Conservation (phyloP, 331 rosid species). For the Phaseolus coccineus region DNA sequence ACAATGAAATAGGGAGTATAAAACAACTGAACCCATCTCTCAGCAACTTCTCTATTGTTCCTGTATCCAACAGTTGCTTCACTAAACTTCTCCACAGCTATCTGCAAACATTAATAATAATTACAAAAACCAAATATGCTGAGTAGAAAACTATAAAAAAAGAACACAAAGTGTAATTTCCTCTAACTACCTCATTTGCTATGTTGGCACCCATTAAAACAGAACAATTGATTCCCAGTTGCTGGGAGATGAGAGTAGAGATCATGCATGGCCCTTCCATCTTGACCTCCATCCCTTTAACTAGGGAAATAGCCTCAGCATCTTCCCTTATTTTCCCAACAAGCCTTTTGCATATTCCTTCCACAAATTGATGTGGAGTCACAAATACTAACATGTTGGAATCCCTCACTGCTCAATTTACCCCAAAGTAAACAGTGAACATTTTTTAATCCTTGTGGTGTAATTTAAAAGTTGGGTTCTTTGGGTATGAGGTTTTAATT, state of each 20-base stretch:
- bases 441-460: background rate
- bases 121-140: slow-evolving; percentile 35
- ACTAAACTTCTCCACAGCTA: slow-evolving; percentile 92
- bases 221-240: slow-evolving; percentile 79
- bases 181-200: slow-evolving; percentile 80
- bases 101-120: slow-evolving; percentile 52
- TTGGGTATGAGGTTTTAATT: background rate
- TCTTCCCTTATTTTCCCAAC: slow-evolving; percentile 72
- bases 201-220: slow-evolving; percentile 98
- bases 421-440: slow-evolving; percentile 26
- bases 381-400: slow-evolving; percentile 97
- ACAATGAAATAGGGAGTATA: slow-evolving; percentile 86
- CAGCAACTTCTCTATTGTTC: slow-evolving; percentile 69
- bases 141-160: slow-evolving; percentile 3
- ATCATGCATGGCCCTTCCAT: slow-evolving; percentile 99
- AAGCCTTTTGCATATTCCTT: slow-evolving; percentile 89
- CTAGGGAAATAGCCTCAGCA: slow-evolving; percentile 95
- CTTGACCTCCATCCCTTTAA: slow-evolving; percentile 98
- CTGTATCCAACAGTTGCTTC: slow-evolving; percentile 96
- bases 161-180: background rate
- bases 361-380: slow-evolving; percentile 98
- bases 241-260: slow-evolving; percentile 80
- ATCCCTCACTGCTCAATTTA: slow-evolving; percentile 72
- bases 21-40: slow-evolving; percentile 93
- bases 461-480: background rate